Evolutionary conservation across 495 filamentous ascomycete genomes (phyloP).

Genomic region (Xylaria acuta): DNA sequence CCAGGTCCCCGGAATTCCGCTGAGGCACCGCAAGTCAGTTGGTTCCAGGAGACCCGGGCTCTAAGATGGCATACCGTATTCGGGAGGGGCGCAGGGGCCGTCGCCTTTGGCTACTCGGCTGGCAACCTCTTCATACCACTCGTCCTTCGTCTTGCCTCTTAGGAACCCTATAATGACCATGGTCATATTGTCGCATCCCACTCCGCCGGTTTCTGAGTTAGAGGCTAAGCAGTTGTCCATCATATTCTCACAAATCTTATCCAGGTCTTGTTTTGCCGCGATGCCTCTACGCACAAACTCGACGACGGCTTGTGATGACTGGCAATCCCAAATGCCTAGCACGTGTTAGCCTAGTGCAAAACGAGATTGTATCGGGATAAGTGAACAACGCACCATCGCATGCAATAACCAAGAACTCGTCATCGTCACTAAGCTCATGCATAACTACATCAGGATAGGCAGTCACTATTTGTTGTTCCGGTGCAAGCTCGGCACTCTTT

Average conservation of each 20-base stretch:
- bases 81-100: constrained; percentile 96
- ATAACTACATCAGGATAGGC: constrained; percentile 92
- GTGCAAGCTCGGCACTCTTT: constrained; percentile 94
- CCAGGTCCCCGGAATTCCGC: constrained; percentile 96
- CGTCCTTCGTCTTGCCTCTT: constrained; percentile 87
- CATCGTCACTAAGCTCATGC: constrained; percentile 89
- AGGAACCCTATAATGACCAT: constrained; percentile 92
- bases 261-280: constrained; percentile 89
- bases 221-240: constrained; percentile 99
- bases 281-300: constrained; percentile 97
- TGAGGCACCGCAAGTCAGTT: constrained; percentile 55
- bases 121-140: constrained; percentile 96
- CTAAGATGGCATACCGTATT: constrained; percentile 86
- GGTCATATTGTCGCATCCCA: constrained; percentile 99
- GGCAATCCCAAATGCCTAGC: constrained; percentile 98
- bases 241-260: constrained; percentile 98
- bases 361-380: background rate
- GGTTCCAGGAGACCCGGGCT: constrained; percentile 56
- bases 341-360: constrained; percentile 39
- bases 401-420: constrained; percentile 95
- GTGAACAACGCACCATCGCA: constrained; percentile 76
- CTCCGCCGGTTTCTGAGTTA: constrained; percentile 96
- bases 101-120: constrained; percentile 95
- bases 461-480: constrained; percentile 97
- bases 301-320: constrained; percentile 94